Conservation (phyloP, 805 yeast genomes). For the Debaryomyces hansenii region DNA sequence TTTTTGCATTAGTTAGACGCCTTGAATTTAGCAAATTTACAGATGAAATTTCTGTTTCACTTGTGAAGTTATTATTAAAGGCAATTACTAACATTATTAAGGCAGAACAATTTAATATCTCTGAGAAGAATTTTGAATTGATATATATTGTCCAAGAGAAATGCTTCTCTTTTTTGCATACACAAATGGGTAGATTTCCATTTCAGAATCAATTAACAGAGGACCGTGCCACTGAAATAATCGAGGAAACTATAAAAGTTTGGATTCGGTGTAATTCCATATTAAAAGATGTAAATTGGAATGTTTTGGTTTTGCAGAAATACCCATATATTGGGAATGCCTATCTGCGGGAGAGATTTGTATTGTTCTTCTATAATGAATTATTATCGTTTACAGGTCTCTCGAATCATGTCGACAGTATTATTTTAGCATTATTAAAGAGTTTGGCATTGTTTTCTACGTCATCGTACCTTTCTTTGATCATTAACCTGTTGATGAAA, state of each 20-base stretch:
- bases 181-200: constrained; percentile 38
- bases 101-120: not conserved
- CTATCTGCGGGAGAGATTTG: constrained; percentile 34
- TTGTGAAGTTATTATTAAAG: constrained; percentile 1
- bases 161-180: constrained; percentile 13
- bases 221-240: constrained; percentile 13
- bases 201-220: constrained; percentile 23
- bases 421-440: constrained; percentile 21
- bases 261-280: constrained; percentile 28
- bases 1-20: constrained; percentile 1
- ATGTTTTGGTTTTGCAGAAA: constrained; percentile 32
- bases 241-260: constrained; percentile 27
- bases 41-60: constrained; percentile 6
- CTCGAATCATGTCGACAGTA: constrained; percentile 20
- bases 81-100: not conserved
- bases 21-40: constrained; percentile 7
- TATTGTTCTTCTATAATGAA: constrained; percentile 25
- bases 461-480: constrained; percentile 23
- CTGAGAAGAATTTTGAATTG: not conserved
- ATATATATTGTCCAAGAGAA: not conserved
- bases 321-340: constrained; percentile 41
- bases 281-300: constrained; percentile 30
- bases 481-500: constrained; percentile 18
- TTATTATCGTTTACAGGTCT: constrained; percentile 20
- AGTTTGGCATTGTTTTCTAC: constrained; percentile 24